Evolutionary conservation across 2,329 filamentous ascomycete species (phyloP).

Genomic region (Trichoderma citrinoviride): DNA sequence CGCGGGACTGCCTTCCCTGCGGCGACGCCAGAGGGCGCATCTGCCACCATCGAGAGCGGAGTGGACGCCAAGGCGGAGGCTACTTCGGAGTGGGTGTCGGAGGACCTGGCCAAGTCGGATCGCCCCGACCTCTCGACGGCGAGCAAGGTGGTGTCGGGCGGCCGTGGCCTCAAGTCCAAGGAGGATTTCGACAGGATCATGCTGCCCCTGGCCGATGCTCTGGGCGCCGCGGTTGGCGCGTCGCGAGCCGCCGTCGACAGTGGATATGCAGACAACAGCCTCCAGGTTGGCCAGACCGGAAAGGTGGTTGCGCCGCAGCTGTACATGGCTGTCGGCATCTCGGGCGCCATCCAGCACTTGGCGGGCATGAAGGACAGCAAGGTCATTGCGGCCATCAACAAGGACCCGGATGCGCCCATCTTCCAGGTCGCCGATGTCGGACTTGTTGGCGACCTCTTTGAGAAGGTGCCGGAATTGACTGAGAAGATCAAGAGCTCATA

Average conservation of each 20-base stretch:
- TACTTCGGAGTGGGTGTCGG: constrained; percentile 84
- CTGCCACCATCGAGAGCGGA: constrained; percentile 75
- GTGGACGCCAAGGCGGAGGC: constrained; percentile 75
- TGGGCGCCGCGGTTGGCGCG: constrained; percentile 94
- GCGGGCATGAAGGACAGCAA: constrained; percentile 99
- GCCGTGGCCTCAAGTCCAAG: constrained; percentile 94
- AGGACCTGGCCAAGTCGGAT: constrained; percentile 89
- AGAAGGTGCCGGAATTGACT: constrained; percentile 91
- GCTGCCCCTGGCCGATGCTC: constrained; percentile 83
- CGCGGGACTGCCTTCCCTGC: constrained; percentile 88
- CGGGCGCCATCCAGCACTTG: constrained; percentile 94
- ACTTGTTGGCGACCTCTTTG: constrained; percentile 91
- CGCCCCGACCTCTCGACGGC: constrained; percentile 92
- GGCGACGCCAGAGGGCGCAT: constrained; percentile 67
- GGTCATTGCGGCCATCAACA: constrained; percentile 98
- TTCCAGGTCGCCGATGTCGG: constrained; percentile 98
- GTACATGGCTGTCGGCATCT: constrained; percentile 94
- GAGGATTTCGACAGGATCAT: constrained; percentile 95
- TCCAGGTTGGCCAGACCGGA: constrained; percentile 97
- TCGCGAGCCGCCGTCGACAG: constrained; percentile 94
- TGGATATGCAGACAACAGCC: constrained; percentile 95
- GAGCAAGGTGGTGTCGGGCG: constrained; percentile 84
- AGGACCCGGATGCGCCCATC: constrained; percentile 93
- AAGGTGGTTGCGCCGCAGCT: constrained; percentile 97
- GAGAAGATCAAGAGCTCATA: constrained; percentile 76